Conservation (phyloP, 257 asterid species). For the Nyctanthes arbortristis region DNA sequence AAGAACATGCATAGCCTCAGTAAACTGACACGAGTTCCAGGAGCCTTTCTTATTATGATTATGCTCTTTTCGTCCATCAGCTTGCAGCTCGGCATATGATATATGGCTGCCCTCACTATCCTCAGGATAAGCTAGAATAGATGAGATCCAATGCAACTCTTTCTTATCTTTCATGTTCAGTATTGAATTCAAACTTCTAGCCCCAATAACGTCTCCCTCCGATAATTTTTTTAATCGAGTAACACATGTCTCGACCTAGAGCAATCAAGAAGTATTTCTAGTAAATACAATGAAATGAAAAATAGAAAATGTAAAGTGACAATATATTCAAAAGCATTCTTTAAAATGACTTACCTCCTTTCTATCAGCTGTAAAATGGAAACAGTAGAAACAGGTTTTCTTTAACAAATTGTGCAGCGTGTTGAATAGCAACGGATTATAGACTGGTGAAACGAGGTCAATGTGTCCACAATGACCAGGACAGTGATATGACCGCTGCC, state of each 20-base stretch:
- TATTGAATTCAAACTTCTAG: constrained; percentile 44
- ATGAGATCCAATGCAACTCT: constrained; percentile 24
- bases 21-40: constrained; percentile 76
- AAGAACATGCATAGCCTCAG: constrained; percentile 70
- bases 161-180: constrained; percentile 24
- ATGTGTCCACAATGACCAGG: constrained; percentile 92
- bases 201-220: constrained; percentile 70
- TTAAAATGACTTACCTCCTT: constrained; percentile 49
- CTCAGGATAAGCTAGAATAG: constrained; percentile 34
- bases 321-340: neutral
- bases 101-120: constrained; percentile 65
- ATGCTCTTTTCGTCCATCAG: constrained; percentile 31
- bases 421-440: constrained; percentile 72
- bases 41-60: constrained; percentile 32
- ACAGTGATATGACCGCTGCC: constrained; percentile 53
- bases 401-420: constrained; percentile 55
- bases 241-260: constrained; percentile 60
- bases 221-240: constrained; percentile 56
- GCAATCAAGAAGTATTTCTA: constrained; percentile 13
- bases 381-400: constrained; percentile 63
- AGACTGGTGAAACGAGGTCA: constrained; percentile 72
- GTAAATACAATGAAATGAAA: neutral
- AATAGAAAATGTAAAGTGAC: neutral
- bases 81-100: constrained; percentile 42
- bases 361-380: constrained; percentile 51